Base-by-base conservation (phyloP, 768 basidiomycete species). In the Chalciporus piperatus region DNA sequence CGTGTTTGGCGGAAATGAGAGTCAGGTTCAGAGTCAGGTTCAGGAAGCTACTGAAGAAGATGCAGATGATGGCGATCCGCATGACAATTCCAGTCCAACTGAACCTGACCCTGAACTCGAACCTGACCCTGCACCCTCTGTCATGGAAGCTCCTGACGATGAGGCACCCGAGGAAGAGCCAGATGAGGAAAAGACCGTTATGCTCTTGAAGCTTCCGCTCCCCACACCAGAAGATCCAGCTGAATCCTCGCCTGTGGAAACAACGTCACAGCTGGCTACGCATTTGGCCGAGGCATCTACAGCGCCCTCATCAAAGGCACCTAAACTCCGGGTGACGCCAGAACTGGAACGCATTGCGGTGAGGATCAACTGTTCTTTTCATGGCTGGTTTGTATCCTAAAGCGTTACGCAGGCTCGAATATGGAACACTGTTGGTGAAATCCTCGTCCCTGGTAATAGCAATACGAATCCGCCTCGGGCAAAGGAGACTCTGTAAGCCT, bases 331-430 rank as follows among this genome's bases (percentile, higher is more conserved):
- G 58, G 65, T 85, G n/a, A 88, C 79, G 38, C 69, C 70, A 11
- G 83, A 87, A 52, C 72, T 87, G 20, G 87, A 90, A 57, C 74
- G 73, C 33, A 84, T 87, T 43, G 74, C 78, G 48, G 88, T 84
- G 69, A 54, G 83, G 72, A 16, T 44, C 9, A 14, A 47, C 3
- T 17, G 10, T 44, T 41, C 16, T 3, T 25, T 48, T 41, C 20
- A n/a, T 42, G n/a, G 19, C 16, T 19, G 3, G 4, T 12, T 14
- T 41, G 2, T 41, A 48, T 19, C 5, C 25, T 44, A 27, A 54
- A 37, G 10, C 4, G 12, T 12, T 5, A 4, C 35, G 8, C 56
- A 91, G 89, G 63, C 76, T 23, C 88, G 82, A 61, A 84, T 92
- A 56, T 87, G 87, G 85, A 54, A 72, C 11, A 80, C 83, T 10